Evolutionary conservation across 108 stramenopile genomes (phyloP).

Genomic region (Skeletonema marinoi): DNA sequence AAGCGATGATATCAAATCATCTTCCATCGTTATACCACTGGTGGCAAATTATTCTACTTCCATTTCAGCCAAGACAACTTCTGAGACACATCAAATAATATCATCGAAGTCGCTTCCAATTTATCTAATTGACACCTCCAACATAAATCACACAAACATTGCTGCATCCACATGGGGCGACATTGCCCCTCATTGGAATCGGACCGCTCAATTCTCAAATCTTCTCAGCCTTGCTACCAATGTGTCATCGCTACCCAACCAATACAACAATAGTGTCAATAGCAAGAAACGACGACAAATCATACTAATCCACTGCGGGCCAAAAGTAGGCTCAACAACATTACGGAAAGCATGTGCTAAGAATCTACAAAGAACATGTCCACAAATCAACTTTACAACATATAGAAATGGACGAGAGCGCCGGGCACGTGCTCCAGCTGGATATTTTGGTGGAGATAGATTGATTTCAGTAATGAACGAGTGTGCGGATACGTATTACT

Average conservation of each 20-base stretch:
- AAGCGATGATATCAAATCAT: not conserved
- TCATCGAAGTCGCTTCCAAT: constrained; percentile 12
- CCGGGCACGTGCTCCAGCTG: not conserved
- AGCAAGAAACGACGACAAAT: not conserved
- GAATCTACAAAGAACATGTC: constrained; percentile 17
- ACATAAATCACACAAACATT: not conserved
- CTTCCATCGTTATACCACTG: not conserved
- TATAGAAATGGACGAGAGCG: not conserved
- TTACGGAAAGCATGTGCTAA: constrained; percentile 22
- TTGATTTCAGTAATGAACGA: constrained; percentile 14
- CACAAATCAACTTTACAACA: not conserved
- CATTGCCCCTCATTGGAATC: constrained; percentile 20
- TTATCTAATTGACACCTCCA: constrained; percentile 16
- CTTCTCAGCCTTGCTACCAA: not conserved
- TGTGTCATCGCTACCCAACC: constrained; percentile 13
- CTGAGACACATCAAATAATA: not conserved
- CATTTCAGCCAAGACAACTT: not conserved
- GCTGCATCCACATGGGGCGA: constrained; percentile 9
- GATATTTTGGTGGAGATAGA: constrained; percentile 10
- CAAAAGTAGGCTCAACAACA: constrained; percentile 32
- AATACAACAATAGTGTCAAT: not conserved
- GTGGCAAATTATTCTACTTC: not conserved
- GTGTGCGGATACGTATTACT: constrained; percentile 29
- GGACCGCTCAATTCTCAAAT: constrained; percentile 24
- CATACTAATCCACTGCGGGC: constrained; percentile 38